These are phyloP conservation scores for Solanum hybrid DNA, from an alignment of 305 asterid genomes.

Conservation along the genomic window DNA sequence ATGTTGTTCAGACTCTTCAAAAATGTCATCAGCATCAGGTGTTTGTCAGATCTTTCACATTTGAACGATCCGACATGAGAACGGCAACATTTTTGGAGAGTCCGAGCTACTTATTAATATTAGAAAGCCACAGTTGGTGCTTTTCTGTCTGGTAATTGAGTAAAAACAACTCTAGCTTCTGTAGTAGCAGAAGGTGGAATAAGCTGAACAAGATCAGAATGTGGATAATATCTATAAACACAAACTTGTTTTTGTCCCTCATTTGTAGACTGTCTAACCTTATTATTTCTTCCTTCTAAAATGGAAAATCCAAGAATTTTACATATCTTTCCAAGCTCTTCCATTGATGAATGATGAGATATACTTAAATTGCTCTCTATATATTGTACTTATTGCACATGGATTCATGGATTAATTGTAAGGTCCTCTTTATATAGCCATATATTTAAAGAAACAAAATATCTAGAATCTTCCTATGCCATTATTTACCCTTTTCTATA, in stretches of 20 bases:
- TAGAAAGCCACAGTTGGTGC: background rate
- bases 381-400: background rate
- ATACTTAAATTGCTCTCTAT: background rate
- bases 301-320: background rate
- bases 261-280: background rate
- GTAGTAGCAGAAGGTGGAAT: background rate
- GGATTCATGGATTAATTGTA: background rate
- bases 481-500: background rate
- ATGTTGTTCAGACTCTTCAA: background rate
- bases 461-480: background rate
- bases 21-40: too few relatives aligned
- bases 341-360: background rate
- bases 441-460: background rate
- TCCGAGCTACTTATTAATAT: background rate
- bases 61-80: background rate
- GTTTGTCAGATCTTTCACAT: background rate
- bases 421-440: background rate
- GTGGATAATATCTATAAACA: background rate
- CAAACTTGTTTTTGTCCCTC: background rate
- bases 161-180: background rate
- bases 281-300: background rate
- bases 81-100: too few relatives aligned
- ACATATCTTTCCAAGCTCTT: background rate
- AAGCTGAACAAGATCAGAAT: constrained; percentile 3
- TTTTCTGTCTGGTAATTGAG: background rate